Conservation (phyloP, 1,139 yeast species). For the Suhomyces ambrosiae region DNA sequence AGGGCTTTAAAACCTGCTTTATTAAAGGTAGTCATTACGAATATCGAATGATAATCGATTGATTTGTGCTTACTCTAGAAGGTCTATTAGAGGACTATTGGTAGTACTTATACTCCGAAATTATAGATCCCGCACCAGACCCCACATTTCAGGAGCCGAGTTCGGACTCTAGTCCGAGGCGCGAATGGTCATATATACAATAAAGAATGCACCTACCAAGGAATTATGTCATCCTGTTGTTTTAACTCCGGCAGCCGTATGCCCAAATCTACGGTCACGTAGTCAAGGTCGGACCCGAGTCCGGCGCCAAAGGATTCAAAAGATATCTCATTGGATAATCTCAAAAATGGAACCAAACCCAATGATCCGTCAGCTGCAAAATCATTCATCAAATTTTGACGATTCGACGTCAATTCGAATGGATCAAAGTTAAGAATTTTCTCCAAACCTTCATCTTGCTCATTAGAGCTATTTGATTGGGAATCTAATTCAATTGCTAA, state of each 20-base stretch:
- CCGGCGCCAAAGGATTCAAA: background rate
- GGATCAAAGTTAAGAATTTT: constrained; percentile 44
- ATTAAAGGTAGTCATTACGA: constrained; percentile 69
- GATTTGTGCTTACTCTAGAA: background rate
- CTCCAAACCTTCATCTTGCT: constrained; percentile 22
- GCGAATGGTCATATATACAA: no score
- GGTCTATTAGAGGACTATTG: background rate
- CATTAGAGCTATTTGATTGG: background rate
- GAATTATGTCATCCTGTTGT: background rate
- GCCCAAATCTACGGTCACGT: constrained; percentile 1
- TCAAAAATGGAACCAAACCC: constrained; percentile 61
- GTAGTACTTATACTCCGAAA: background rate
- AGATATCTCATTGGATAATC: constrained; percentile 21
- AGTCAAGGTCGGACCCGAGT: background rate
- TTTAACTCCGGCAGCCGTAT: no score
- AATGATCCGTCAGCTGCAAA: constrained; percentile 72
- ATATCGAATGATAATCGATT: constrained; percentile 32
- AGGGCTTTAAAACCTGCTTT: constrained; percentile 58
- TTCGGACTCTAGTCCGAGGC: constrained; percentile 5
- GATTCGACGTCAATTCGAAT: constrained; percentile 37
- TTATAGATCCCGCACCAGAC: background rate
- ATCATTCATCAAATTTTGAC: constrained; percentile 48
- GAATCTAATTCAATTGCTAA: constrained; percentile 6
- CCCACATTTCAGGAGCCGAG: constrained; percentile 9
- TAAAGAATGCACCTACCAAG: no score